Percentiles rank a stretch among this genome's conserved stretches.
phyloP scores from a whole-genome alignment of 1,139 yeast genomes.

The Magnusiomyces paraingens region DNA sequence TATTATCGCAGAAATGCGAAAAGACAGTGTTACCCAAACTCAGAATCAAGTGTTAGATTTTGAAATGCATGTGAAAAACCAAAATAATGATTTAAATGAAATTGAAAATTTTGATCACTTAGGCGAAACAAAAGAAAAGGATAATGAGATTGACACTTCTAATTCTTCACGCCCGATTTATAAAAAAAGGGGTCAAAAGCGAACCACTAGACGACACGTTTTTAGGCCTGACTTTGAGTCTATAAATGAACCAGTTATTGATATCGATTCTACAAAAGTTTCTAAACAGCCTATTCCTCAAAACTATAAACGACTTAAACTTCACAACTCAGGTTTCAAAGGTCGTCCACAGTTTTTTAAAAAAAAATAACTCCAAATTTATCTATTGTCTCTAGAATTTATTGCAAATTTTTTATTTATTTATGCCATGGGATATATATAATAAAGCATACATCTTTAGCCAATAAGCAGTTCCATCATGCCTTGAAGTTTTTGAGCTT shows the following conservation, averaged over 20 bases:
- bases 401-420: not conserved
- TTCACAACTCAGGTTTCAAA: conserved; percentile 25
- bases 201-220: conserved; percentile 57
- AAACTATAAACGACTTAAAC: conserved; percentile 24
- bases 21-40: conserved; percentile 21
- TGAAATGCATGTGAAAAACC: conserved; percentile 22
- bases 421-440: not conserved
- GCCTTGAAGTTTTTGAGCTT: conserved; percentile 86
- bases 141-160: conserved; percentile 13
- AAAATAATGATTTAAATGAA: conserved; percentile 8
- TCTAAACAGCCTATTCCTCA: conserved; percentile 17
- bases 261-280: conserved; percentile 6
- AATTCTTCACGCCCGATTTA: conserved; percentile 18
- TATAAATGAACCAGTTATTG: conserved; percentile 2
- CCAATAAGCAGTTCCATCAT: conserved; percentile 73
- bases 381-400: not conserved
- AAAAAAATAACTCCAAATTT: conserved; percentile 9
- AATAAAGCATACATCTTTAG: conserved; percentile 7
- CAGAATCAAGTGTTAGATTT: conserved; percentile 18
- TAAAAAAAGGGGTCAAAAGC: conserved; percentile 46
- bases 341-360: conserved; percentile 15
- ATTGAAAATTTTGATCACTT: conserved; percentile 14
- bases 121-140: conserved; percentile 17
- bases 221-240: conserved; percentile 32
- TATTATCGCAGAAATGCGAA: conserved; percentile 19